Conservation (phyloP, 2,329 filamentous ascomycete genomes). For the Elsinoe necatrix region DNA sequence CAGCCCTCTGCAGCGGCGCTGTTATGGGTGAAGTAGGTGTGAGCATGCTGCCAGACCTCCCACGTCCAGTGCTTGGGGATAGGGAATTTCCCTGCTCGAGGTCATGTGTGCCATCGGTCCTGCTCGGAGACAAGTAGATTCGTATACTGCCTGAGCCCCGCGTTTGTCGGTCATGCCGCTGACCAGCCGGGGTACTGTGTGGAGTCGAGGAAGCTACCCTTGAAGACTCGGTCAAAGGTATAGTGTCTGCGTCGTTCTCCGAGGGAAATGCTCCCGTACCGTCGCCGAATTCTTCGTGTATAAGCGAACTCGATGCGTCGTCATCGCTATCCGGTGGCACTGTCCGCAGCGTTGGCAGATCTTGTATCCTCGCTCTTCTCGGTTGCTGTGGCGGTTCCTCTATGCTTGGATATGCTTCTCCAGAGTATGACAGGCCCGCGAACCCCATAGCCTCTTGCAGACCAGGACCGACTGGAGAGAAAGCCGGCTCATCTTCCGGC, state of each 20-base stretch:
- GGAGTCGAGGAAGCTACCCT: slow-evolving; percentile 47
- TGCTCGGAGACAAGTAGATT: slow-evolving; percentile 41
- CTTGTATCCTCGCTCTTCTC: slow-evolving; percentile 20
- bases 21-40: slow-evolving; percentile 38
- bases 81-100: slow-evolving; percentile 50
- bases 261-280: slow-evolving; percentile 48
- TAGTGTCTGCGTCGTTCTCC: slow-evolving; percentile 47
- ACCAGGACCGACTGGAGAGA: slow-evolving; percentile 38
- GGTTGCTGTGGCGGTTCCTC: slow-evolving; percentile 17
- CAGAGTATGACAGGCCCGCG: slow-evolving; percentile 38
- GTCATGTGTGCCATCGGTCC: slow-evolving; percentile 53
- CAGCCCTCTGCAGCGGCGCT: slow-evolving; percentile 42
- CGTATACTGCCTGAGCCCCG: slow-evolving; percentile 43
- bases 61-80: slow-evolving; percentile 46
- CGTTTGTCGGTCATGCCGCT: slow-evolving; percentile 40
- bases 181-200: slow-evolving; percentile 32
- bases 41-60: slow-evolving; percentile 42
- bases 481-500: slow-evolving; percentile 30
- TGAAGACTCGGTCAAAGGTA: slow-evolving; percentile 49
- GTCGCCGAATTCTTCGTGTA: slow-evolving; percentile 44
- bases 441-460: slow-evolving; percentile 44
- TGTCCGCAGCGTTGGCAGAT: slow-evolving; percentile 26
- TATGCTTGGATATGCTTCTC: slow-evolving; percentile 24
- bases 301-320: slow-evolving; percentile 22
- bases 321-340: slow-evolving; percentile 18